Base-by-base conservation (phyloP, 495 filamentous ascomycete genomes). In the Patellaria atrata region DNA sequence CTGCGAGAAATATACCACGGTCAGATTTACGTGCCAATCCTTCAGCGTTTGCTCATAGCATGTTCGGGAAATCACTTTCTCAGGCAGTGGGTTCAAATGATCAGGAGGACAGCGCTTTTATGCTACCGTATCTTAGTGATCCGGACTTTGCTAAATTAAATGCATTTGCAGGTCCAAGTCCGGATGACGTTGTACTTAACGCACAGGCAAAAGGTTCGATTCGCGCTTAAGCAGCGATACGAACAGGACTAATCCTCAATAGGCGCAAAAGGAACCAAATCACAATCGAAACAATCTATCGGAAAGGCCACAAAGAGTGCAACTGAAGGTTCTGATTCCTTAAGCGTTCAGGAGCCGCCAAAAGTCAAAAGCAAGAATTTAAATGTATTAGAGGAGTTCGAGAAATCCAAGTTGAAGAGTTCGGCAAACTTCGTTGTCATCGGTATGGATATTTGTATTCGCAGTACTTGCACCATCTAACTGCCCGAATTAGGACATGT, bases 391-490 rank as follows among this genome's bases (percentile, higher is more conserved):
- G 70, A 73, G 27, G 87, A 87, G 44, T 89, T 80, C 48, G 68
- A 76, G 47, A 84, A 77, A 38, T 64, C 68, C 15, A 74, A 71
- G 24, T 63, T 63, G 42, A 97, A 94, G 57, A 77, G 78, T 37
- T 72, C 70, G 22, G 85, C 83, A 30, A 94, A 83, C 48, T 96
- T 97, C 60, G 86, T 94, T 9, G 89, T 97, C 4, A 87, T 97
- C 48, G 86, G 81, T 85, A 54, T 12, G 13, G 22, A 16, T 29
- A 15, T 28, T 29, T 22, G 7, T 17, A 24, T 11, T 28, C 33
- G 17, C 27, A 22, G 22, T 19, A n/a, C 31, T 29, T 14, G 15
- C 16, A 4, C 2, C n/a, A 6, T 4, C 30, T 10, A 18, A 14
- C 18, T 18, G 21, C 5, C 24, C 33, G 32, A 37, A 13, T 11